A percentile compares a stretch with the other conserved stretches of the same genome.
These are phyloP conservation scores for Ambrosia hybrid DNA, from an alignment of 140 eudicot species.

Conservation along the genomic window DNA sequence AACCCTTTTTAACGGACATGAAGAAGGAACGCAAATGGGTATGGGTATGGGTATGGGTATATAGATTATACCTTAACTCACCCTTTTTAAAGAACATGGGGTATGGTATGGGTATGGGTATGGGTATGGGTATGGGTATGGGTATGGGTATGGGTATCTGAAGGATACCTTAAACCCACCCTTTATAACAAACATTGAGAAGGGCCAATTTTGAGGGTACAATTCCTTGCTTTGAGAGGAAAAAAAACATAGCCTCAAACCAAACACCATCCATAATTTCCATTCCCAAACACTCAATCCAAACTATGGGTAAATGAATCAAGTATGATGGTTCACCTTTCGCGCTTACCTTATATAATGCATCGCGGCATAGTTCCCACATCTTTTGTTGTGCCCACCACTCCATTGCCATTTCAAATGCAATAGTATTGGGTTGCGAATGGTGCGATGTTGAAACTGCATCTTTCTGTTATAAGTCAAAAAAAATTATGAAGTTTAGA, in stretches of 20 bases:
- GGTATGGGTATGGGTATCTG: too few relatives aligned
- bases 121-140: too few relatives aligned
- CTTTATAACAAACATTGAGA: too few relatives aligned
- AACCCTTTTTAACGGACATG: too few relatives aligned
- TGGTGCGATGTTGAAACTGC: constrained; percentile 68
- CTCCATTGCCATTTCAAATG: constrained; percentile 55
- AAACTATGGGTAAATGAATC: neutral
- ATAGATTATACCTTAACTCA: neutral
- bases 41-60: neutral
- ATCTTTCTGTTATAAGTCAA: constrained; percentile 27
- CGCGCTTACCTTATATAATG: constrained; percentile 43
- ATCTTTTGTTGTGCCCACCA: constrained; percentile 44
- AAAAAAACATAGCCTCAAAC: neutral
- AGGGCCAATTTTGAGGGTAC: too few relatives aligned
- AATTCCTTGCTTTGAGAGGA: too few relatives aligned
- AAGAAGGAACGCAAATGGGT: too few relatives aligned
- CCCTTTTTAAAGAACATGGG: neutral
- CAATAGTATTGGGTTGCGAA: constrained; percentile 59
- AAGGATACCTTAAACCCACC: too few relatives aligned
- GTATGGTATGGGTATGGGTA: neutral
- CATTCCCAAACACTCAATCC: neutral
- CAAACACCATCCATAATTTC: neutral
- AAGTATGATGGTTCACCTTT: neutral
- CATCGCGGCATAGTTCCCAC: constrained; percentile 44
- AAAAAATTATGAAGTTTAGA: neutral